Conservation (phyloP, 2,329 filamentous ascomycete species). For the Verticillium dahliae region DNA sequence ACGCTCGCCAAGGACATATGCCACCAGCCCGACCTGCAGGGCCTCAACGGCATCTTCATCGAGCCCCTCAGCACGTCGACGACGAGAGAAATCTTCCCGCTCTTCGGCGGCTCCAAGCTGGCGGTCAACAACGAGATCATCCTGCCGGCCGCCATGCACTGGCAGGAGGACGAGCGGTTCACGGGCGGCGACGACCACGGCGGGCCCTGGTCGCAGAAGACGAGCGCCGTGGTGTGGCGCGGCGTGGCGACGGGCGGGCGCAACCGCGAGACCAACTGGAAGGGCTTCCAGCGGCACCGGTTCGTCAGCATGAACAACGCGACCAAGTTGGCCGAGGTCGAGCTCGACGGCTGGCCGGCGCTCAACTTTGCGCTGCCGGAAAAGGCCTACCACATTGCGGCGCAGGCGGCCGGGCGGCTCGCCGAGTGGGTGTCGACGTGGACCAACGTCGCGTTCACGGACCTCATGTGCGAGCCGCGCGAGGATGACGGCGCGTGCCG, state of each 20-base stretch:
- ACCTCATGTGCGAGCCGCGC: conserved; percentile 42
- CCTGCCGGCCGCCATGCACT: conserved; percentile 64
- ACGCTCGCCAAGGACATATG: conserved; percentile 56
- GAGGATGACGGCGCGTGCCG: conserved; percentile 32
- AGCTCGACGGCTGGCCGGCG: conserved; percentile 32
- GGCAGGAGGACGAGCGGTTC: conserved; percentile 56
- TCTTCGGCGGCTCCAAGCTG: conserved; percentile 65
- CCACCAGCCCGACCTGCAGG: conserved; percentile 57
- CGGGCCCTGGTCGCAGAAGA: conserved; percentile 50
- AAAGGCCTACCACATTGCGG: conserved; percentile 37
- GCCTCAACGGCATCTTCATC: conserved; percentile 59
- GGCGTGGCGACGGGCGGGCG: conserved; percentile 60
- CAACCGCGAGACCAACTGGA: conserved; percentile 58
- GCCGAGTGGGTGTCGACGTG: conserved; percentile 42
- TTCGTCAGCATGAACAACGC: conserved; percentile 69
- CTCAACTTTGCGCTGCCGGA: conserved; percentile 49
- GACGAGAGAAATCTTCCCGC: conserved; percentile 52
- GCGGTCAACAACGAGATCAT: conserved; percentile 65
- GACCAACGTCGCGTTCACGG: conserved; percentile 45
- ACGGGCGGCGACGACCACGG: conserved; percentile 49
- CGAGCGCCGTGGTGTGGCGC: conserved; percentile 51
- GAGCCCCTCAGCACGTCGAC: conserved; percentile 49
- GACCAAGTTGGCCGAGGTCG: conserved; percentile 46
- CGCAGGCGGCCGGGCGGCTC: conserved; percentile 35
- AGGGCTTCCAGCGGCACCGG: conserved; percentile 66